Conservation (phyloP, 2,329 filamentous ascomycete species). For the Gremmenia infestans region DNA sequence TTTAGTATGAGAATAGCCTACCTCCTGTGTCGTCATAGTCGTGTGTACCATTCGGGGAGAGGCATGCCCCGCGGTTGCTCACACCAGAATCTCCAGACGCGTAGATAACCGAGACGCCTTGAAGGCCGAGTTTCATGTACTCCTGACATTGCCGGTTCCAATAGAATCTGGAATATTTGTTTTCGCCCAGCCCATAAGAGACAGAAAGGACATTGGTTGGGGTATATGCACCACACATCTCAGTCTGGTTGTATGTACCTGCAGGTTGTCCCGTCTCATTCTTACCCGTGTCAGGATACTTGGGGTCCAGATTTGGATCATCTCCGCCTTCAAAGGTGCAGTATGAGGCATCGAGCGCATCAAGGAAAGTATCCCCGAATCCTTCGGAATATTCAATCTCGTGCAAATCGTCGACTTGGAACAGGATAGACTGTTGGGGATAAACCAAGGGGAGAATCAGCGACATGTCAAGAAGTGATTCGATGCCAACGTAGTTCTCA, state of each 20-base stretch:
- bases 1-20: no score
- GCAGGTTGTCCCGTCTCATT: neutral
- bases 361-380: constrained; percentile 27
- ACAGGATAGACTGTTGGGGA: constrained; percentile 40
- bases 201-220: constrained; percentile 38
- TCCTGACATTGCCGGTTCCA: constrained; percentile 46
- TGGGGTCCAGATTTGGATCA: constrained; percentile 34
- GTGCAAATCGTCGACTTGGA: constrained; percentile 38
- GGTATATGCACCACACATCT: constrained; percentile 34
- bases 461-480: constrained; percentile 35
- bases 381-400: constrained; percentile 32
- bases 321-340: constrained; percentile 38
- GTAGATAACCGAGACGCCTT: constrained; percentile 41
- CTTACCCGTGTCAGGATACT: constrained; percentile 35
- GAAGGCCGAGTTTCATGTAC: constrained; percentile 47
- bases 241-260: neutral
- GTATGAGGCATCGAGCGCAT: constrained; percentile 29
- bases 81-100: constrained; percentile 44
- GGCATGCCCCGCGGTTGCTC: constrained; percentile 28
- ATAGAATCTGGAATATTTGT: constrained; percentile 48
- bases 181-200: constrained; percentile 49
- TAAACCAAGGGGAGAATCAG: constrained; percentile 37
- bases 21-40: constrained; percentile 21
- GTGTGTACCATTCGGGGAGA: constrained; percentile 26
- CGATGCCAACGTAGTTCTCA: constrained; percentile 26